Conservation (phyloP, 331 rosid species). For the Malus hybrid region DNA sequence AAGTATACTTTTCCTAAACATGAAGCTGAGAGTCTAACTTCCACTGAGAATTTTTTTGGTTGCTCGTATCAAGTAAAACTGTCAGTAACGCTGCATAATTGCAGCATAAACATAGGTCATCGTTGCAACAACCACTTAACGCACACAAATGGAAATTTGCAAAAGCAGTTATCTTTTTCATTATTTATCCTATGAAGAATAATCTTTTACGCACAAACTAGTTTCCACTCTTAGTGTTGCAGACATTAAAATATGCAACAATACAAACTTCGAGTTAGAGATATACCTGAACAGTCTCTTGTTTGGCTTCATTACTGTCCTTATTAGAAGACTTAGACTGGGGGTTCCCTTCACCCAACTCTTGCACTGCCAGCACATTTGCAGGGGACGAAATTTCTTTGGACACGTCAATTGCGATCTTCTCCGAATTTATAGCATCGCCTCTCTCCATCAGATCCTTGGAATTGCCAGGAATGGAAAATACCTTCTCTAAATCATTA, state of each 20-base stretch:
- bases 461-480: slow-evolving; percentile 3
- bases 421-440: neutral
- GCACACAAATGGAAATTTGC: neutral
- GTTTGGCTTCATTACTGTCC: slow-evolving; percentile 18
- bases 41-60: neutral
- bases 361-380: neutral
- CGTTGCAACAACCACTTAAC: neutral
- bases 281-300: slow-evolving; percentile 43
- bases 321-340: slow-evolving; percentile 11
- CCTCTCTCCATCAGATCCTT: slow-evolving; percentile 18
- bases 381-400: slow-evolving; percentile 12
- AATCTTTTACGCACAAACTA: neutral
- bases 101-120: neutral
- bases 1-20: neutral
- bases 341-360: slow-evolving; percentile 10
- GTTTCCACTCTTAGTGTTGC: neutral
- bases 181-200: neutral
- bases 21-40: neutral
- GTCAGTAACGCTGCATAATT: neutral
- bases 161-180: neutral
- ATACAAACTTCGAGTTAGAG: neutral
- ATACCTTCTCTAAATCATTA: slow-evolving; percentile 21
- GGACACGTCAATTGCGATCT: slow-evolving; percentile 13
- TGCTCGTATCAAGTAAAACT: neutral
- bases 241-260: neutral